Evolutionary conservation across 2,329 filamentous ascomycete genomes (phyloP), one percentile per base, ranked within the genome.

Genomic region (Sordariomycetes sp.): DNA sequence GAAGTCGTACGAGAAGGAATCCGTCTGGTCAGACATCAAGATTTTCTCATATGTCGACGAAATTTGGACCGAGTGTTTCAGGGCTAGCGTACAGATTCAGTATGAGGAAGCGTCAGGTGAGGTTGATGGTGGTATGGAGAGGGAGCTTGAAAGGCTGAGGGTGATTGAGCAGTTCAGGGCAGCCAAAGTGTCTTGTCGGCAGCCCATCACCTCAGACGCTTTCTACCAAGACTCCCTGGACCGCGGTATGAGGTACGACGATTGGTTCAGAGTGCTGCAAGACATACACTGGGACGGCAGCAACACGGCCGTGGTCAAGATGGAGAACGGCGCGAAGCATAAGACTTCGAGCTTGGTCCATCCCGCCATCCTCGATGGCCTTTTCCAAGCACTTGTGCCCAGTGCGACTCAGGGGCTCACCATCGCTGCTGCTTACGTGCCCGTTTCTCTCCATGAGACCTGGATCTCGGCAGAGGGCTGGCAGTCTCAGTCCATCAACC

Each of bases 281-380:
- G 32, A 31, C 6, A 31, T 35, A 3, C 32, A 27, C 4, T 23
- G 12, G 7, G 20, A 34, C 9, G 11, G 14, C 16, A 17, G 11
- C 5, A 8, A 11, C 4, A 11, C 11, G 2, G 32, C 11, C 32
- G 20, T 34, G 4, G 32, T 14, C 14, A 26, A 11, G n/a, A 14
- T 34, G 12, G n/a, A n/a, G n/a, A 21, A 17, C n/a, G 15, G 14
- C 15, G 15, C n/a, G 14, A 25, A 38, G 9, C 49, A 42, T n/a
- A 49, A 55, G 28, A 44, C 38, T 10, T 41, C 46, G 1, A 42
- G 54, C 14, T 42, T 49, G 7, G 42, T 58, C 9, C 57, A 60
- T 28, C 56, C 57, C 1, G 44, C 51, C 2, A 54, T 50, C 28
- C 42, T 59, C n/a, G 54, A 59, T 32, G 33, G 36, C 20, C 28